Evolutionary conservation across 1,284 basidiomycete genomes (phyloP), one percentile per base, ranked within the genome.

Genomic region (Ganoderma sinense): DNA sequence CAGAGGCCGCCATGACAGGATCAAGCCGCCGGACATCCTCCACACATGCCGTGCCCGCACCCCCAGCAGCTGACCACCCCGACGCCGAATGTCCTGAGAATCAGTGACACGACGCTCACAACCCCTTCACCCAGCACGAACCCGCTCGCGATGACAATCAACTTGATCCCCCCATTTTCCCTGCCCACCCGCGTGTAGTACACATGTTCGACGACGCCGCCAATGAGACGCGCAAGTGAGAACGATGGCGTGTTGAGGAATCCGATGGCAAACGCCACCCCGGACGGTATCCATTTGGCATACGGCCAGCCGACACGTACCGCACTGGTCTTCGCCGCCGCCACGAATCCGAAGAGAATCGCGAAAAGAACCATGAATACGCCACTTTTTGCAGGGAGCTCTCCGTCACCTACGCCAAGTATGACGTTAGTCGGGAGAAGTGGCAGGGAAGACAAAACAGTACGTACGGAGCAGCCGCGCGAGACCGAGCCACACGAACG

Each of bases 201-300:
- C 68, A 88, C 80, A 79, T 92, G 89, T 72, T 97, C 95, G 73
- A 94, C 82, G 73, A 95, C 78, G 2, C 97, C 97, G 45, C 97
- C 97, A 62, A 98, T 87, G 36, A 99, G 85, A 62, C 97, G 89
- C 0, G 97, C 96, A 65, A 99, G 87, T 5, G 95, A 96, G 83
- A 99, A 99, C 8, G 94, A 95, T 4, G 97, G 97, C 1, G 97
- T 96, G 79, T 98, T 99, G 78, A 98, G 86, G 82, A 99, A 97
- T 0, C 96, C 93, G 73, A 94, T 94, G 8, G 93, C 93, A 75
- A 96, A 96, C 0, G 94, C 94, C 36, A 96, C 91, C 40, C 96
- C 96, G 0, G 95, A 97, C 1, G 96, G 96, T 51, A 98, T 90
- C 88, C 91, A 95, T 64, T 88, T 89, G 23, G 89, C 85, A 76